These are phyloP conservation scores for Wickerhamomyces tratensis DNA, from an alignment of 805 yeast genomes.

Conservation along the genomic window DNA sequence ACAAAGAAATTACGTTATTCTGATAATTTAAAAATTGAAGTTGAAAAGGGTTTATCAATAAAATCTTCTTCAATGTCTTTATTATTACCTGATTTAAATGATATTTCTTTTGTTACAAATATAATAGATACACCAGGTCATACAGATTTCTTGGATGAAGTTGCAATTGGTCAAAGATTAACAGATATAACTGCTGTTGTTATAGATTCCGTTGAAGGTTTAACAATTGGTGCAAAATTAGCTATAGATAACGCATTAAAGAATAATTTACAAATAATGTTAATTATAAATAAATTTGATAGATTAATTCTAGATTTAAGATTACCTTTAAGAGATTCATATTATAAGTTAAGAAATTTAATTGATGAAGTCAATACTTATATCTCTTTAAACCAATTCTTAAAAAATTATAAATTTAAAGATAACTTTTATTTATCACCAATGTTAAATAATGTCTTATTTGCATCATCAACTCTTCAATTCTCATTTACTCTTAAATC, in stretches of 20 bases:
- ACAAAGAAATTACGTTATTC: conserved; percentile 63
- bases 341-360: conserved; percentile 49
- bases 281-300: conserved; percentile 78
- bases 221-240: conserved; percentile 45
- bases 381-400: conserved; percentile 27
- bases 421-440: conserved; percentile 41
- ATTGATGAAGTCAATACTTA: conserved; percentile 57
- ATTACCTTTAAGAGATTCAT: conserved; percentile 67
- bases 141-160: conserved; percentile 71
- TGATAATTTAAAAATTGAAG: conserved; percentile 64
- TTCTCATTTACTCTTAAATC: conserved; percentile 60
- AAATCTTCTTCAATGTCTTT: conserved; percentile 54
- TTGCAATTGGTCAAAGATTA: conserved; percentile 42
- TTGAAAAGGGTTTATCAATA: conserved; percentile 60
- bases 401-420: conserved; percentile 16
- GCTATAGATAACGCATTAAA: conserved; percentile 43
- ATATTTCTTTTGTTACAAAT: conserved; percentile 49
- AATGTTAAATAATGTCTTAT: conserved; percentile 53
- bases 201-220: conserved; percentile 82
- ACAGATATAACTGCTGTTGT: conserved; percentile 63
- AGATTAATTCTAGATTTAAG: conserved; percentile 72
- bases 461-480: conserved; percentile 57
- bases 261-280: conserved; percentile 39
- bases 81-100: conserved; percentile 41
- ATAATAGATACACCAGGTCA: conserved; percentile 91